Base-by-base conservation (phyloP, 108 stramenopile species). In the Poteriospumella lacustris region DNA sequence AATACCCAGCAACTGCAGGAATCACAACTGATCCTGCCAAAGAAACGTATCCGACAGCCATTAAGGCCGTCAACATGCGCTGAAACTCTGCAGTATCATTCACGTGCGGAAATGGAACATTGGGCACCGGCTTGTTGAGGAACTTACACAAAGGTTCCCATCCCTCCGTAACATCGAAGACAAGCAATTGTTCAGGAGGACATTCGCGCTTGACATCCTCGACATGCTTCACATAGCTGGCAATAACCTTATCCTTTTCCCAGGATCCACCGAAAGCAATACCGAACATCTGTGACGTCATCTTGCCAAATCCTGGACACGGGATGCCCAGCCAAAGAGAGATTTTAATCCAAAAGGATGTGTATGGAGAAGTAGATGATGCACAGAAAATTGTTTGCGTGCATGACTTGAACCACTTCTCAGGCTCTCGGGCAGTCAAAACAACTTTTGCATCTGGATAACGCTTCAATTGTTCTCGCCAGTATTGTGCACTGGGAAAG, bases 81-180 rank as follows among this genome's bases (percentile, higher is more conserved):
- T 52, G 47, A 52, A 52, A 52, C 19, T 9, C 9, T 52, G 9
- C 19, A 52, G 47, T 52, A 78, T 78, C 58, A 34, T 77, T 68
- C 24, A 43, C 0, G n/a, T 31, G 39, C 2, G 76, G 76, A 77
- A 77, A 77, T 0, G 60, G 60, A 5, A 68, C 76, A n/a, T 64
- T 42, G 0, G 76, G 76, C 12, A 68, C 67, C 2, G 76, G 62
- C 15, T 68, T 67, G 19, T 41, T 52, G 29, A 77, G 67, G 42
- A 77, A 77, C 40, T 67, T 42, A 67, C 76, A 77, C 24, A 77
- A 41, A 39, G 76, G 76, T 40, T 41, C 60, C 76, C 76, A 77
- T 36, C 76, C 76, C 31, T 77, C 31, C 42, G 39, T 26, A 43
- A 77, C 67, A 1, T 60, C 62, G 42, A 42, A 77, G 47, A 58